Conservation (phyloP, 148 eudicot species). For the Camellia sinensis region DNA sequence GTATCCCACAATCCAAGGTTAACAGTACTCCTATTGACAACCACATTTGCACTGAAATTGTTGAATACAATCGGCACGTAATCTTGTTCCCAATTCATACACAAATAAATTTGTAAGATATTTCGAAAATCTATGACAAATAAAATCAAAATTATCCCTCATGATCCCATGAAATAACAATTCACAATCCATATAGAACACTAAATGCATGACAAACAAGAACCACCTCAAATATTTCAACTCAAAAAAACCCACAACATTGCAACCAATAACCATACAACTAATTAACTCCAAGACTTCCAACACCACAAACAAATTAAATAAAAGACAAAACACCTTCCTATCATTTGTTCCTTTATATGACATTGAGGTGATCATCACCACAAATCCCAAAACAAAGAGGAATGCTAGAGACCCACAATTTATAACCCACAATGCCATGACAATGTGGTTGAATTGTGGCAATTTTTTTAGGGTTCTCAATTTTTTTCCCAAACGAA, state of each 20-base stretch:
- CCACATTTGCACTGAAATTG: constrained; percentile 98
- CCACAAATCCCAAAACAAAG: background rate
- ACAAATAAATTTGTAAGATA: background rate
- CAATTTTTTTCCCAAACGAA: background rate
- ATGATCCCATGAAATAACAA: background rate
- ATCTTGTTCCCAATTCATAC: constrained; percentile 53
- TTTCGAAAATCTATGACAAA: background rate
- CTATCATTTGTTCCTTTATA: background rate
- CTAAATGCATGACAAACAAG: background rate
- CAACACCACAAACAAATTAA: background rate
- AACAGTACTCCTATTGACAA: constrained; percentile 40
- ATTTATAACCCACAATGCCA: too few relatives aligned
- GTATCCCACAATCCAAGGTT: constrained; percentile 91
- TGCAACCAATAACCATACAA: background rate
- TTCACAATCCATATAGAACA: background rate
- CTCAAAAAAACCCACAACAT: background rate
- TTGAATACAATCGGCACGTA: constrained; percentile 96
- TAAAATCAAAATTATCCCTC: background rate
- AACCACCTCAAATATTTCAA: background rate
- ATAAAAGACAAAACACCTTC: background rate
- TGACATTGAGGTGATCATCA: too few relatives aligned
- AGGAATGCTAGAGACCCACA: too few relatives aligned
- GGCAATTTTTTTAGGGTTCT: too few relatives aligned
- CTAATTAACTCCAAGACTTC: too few relatives aligned
- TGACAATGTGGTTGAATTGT: too few relatives aligned